These are phyloP conservation scores for Rugonectria rugulosa DNA, from an alignment of 2,329 filamentous ascomycete genomes.

Conservation along the genomic window DNA sequence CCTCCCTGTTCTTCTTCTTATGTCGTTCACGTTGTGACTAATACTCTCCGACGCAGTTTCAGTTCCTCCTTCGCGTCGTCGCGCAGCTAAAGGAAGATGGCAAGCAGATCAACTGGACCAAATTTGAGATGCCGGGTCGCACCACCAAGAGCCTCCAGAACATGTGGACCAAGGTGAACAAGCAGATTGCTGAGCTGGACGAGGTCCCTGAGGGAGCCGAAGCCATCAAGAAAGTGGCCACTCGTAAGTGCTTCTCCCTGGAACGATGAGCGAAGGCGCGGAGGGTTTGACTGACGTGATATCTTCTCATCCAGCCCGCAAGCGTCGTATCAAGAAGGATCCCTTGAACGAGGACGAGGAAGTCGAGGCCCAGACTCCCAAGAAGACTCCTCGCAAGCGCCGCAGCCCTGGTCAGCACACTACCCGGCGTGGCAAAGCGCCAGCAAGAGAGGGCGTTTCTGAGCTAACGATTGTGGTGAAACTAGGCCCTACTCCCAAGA, in stretches of 20 bases:
- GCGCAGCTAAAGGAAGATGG: constrained; percentile 43
- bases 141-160: constrained; percentile 49
- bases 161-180: constrained; percentile 48
- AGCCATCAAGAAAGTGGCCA: constrained; percentile 27
- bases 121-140: constrained; percentile 47
- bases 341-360: constrained; percentile 8
- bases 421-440: background rate
- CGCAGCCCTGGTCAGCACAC: constrained; percentile 19
- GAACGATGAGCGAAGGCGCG: no score
- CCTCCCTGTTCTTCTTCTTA: background rate
- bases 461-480: constrained; percentile 15
- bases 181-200: constrained; percentile 47
- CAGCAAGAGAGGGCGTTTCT: background rate
- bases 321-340: constrained; percentile 29
- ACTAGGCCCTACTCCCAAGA: constrained; percentile 27
- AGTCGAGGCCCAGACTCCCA: constrained; percentile 13
- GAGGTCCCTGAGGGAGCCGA: constrained; percentile 20
- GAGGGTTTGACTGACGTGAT: no score
- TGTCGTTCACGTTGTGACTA: background rate
- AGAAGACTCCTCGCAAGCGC: constrained; percentile 33
- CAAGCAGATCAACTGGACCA: constrained; percentile 45
- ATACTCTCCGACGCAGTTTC: constrained; percentile 34
- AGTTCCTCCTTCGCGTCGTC: constrained; percentile 48
- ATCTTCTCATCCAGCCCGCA: constrained; percentile 39
- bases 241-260: constrained; percentile 38